Conservation (phyloP, 805 yeast species). For the Schwanniomyces sp. region DNA sequence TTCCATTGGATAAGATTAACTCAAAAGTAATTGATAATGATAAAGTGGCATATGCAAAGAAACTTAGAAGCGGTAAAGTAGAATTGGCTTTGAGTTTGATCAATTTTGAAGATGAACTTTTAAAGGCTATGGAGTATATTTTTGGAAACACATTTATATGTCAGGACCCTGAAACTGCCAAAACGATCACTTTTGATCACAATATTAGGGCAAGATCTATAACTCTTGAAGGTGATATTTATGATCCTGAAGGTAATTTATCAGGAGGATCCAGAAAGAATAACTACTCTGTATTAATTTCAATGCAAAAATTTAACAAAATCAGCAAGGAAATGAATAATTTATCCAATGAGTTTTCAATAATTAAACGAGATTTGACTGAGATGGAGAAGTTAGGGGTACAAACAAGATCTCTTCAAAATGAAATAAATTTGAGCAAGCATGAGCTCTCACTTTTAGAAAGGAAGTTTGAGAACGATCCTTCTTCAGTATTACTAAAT, state of each 20-base stretch:
- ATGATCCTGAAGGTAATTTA: conserved; percentile 93
- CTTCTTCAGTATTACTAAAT: conserved; percentile 54
- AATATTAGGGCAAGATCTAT: conserved; percentile 77
- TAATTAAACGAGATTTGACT: conserved; percentile 39
- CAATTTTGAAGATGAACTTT: conserved; percentile 67
- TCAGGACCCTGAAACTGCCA: conserved; percentile 83
- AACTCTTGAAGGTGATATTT: conserved; percentile 89
- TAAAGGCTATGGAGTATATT: conserved; percentile 84
- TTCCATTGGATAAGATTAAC: conserved; percentile 85
- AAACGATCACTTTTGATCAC: conserved; percentile 84
- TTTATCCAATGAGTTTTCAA: conserved; percentile 43
- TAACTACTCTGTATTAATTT: conserved; percentile 56
- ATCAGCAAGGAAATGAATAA: conserved; percentile 37
- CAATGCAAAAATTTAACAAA: conserved; percentile 64
- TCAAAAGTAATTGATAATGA: conserved; percentile 55
- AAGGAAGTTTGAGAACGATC: conserved; percentile 54
- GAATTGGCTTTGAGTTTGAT: conserved; percentile 85
- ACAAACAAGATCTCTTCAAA: conserved; percentile 56
- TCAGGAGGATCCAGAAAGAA: conserved; percentile 89
- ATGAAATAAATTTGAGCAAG: conserved; percentile 52
- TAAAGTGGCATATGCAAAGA: conserved; percentile 64
- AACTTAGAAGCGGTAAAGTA: conserved; percentile 78
- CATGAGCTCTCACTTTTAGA: conserved; percentile 61
- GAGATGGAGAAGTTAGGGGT: conserved; percentile 44
- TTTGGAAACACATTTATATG: conserved; percentile 92